Percentiles rank a stretch among this genome's conserved stretches.
Evolutionary conservation across 2,329 filamentous ascomycete species (phyloP).

Genomic region (Coniella vitis): DNA sequence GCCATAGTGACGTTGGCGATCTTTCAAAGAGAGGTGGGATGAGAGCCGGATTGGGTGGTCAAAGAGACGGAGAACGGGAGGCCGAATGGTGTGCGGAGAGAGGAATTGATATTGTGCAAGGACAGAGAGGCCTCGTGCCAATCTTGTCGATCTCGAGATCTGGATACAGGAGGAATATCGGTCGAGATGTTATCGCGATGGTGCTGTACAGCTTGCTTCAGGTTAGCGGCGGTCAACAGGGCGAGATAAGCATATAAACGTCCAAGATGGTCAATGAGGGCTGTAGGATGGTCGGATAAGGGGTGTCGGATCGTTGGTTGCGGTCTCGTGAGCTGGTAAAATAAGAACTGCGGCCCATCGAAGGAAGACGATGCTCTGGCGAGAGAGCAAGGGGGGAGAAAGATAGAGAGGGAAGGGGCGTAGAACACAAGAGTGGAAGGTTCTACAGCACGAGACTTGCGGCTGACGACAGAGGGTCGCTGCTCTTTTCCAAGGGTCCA

Average conservation of each 20-base stretch:
- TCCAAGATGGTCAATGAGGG: neutral
- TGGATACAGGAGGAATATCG: conserved; percentile 4
- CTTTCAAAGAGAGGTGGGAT: neutral
- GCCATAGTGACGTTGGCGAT: conserved; percentile 4
- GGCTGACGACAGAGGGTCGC: neutral
- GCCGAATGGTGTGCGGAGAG: neutral
- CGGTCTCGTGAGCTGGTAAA: neutral
- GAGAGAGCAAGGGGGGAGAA: no score
- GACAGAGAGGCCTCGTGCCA: neutral
- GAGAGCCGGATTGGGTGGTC: neutral
- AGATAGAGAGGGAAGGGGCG: neutral
- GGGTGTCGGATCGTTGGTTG: neutral
- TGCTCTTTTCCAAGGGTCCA: neutral
- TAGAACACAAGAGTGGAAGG: neutral
- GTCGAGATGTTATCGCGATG: conserved; percentile 1
- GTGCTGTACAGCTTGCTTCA: conserved; percentile 5
- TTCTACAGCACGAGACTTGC: neutral
- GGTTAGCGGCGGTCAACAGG: conserved; percentile 11
- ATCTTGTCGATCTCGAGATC: conserved; percentile 5
- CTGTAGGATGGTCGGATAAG: neutral
- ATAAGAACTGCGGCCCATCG: neutral
- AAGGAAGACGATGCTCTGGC: neutral
- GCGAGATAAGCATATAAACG: neutral
- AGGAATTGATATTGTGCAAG: neutral
- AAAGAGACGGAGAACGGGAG: neutral